phyloP scores from a whole-genome alignment of 108 stramenopile genomes.

The Schizochytrium sp. region DNA sequence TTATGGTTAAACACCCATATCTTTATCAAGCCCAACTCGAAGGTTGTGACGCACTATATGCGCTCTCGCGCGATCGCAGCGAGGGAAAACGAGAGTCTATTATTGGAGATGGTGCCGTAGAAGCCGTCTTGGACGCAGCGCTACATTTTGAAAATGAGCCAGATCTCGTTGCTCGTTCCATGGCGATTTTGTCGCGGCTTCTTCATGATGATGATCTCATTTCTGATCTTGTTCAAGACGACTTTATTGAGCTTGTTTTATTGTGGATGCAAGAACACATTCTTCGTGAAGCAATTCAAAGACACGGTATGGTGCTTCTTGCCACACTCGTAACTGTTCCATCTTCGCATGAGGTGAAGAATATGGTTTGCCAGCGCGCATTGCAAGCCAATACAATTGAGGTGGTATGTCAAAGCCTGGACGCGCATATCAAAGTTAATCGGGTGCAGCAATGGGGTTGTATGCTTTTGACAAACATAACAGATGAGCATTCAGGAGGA shows the following conservation, averaged over 20 bases:
- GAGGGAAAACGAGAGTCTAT: neutral
- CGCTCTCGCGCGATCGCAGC: neutral
- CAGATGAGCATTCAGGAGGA: slow-evolving; percentile 3
- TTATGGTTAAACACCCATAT: slow-evolving; percentile 51
- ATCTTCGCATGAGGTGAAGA: neutral
- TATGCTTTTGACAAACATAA: neutral
- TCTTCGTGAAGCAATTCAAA: neutral
- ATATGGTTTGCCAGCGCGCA: neutral
- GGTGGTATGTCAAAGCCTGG: neutral
- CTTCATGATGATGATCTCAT: neutral
- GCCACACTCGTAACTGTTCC: neutral
- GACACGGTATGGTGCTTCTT: neutral
- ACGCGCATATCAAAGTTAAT: slow-evolving; percentile 2
- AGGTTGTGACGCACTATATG: neutral
- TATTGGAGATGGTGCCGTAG: slow-evolving; percentile 14
- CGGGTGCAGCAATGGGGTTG: slow-evolving; percentile 49
- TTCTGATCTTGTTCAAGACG: neutral
- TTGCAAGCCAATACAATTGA: neutral
- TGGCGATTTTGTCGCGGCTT: slow-evolving; percentile 9
- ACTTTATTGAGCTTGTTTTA: neutral
- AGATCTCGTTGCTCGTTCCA: slow-evolving; percentile 9
- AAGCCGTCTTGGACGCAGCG: slow-evolving; percentile 16
- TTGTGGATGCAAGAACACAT: neutral
- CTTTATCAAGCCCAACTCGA: slow-evolving; percentile 40
- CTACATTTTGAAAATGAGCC: neutral